A percentile compares a stretch with the other conserved stretches of the same genome.
These are phyloP conservation scores for Verticillium tricorpus DNA, from an alignment of 2,329 filamentous ascomycete species.

Conservation along the genomic window DNA sequence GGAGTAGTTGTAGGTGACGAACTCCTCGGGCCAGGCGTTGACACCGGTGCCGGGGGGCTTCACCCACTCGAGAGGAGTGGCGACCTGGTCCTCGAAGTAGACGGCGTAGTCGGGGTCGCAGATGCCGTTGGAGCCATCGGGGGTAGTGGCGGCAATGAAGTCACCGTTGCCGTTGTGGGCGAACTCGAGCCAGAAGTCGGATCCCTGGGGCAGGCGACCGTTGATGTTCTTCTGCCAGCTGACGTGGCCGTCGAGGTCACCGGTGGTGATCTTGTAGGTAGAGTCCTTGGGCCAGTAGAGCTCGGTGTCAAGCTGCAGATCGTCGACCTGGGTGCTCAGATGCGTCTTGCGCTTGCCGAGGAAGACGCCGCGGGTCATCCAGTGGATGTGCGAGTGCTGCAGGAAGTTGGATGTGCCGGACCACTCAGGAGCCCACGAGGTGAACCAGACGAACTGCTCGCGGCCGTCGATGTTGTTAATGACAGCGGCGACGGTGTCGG, in stretches of 20 bases:
- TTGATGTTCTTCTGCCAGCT: conserved; percentile 37
- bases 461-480: conserved; percentile 54
- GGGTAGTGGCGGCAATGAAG: conserved; percentile 48
- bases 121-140: conserved; percentile 34
- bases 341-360: conserved; percentile 51
- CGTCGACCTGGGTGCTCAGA: conserved; percentile 55
- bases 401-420: conserved; percentile 49
- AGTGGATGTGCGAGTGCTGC: conserved; percentile 59
- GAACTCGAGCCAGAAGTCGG: conserved; percentile 47
- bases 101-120: conserved; percentile 37
- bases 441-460: conserved; percentile 60
- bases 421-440: conserved; percentile 40
- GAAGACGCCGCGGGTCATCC: conserved; percentile 55
- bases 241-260: conserved; percentile 41
- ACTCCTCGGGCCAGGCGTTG: conserved; percentile 45
- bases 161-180: conserved; percentile 45
- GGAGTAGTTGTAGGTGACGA: conserved; percentile 47
- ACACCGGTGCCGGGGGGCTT: conserved; percentile 46
- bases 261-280: conserved; percentile 42
- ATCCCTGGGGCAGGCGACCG: conserved; percentile 44
- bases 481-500: conserved; percentile 46
- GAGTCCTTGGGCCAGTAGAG: conserved; percentile 43
- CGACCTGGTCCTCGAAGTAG: conserved; percentile 37
- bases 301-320: conserved; percentile 52
- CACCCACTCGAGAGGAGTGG: conserved; percentile 38